These are phyloP conservation scores for Saksenaea oblongispora DNA, from an alignment of 371 early-diverging fungal genomes.

Conservation along the genomic window DNA sequence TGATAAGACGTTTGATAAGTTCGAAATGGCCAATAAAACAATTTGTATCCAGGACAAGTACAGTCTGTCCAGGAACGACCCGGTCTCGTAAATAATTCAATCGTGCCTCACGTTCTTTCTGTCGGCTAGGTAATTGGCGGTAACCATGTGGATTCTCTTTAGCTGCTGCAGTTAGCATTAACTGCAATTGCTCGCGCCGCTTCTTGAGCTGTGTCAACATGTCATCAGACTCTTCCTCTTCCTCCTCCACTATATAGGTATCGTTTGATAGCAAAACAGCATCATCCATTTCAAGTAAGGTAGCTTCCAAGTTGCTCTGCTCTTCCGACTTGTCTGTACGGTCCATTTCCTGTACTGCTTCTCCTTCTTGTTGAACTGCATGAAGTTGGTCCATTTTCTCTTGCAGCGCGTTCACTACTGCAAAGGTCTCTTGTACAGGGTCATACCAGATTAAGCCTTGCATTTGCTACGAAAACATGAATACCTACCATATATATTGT, in stretches of 20 bases:
- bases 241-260: constrained; percentile 28
- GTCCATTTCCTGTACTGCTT: not conserved
- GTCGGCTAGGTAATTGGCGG: constrained; percentile 26
- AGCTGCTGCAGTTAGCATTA: constrained; percentile 25
- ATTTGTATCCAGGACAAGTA: constrained; percentile 67
- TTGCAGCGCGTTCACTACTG: constrained; percentile 14
- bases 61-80: constrained; percentile 54
- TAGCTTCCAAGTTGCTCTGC: not conserved
- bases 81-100: constrained; percentile 29
- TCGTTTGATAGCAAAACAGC: constrained; percentile 39
- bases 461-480: constrained; percentile 30
- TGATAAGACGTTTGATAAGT: constrained; percentile 50
- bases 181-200: constrained; percentile 39
- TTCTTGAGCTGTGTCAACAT: constrained; percentile 47
- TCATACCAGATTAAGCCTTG: constrained; percentile 33
- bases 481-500: not conserved
- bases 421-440: constrained; percentile 38
- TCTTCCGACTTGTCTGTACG: not conserved
- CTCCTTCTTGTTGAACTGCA: not conserved
- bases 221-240: constrained; percentile 36
- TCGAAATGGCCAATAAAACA: constrained; percentile 66
- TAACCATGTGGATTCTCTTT: constrained; percentile 16
- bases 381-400: not conserved
- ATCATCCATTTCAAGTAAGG: constrained; percentile 43
- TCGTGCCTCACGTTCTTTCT: constrained; percentile 34